A percentile compares a stretch with the other conserved stretches of the same genome.
These are phyloP conservation scores for Urochloa ruziziensis DNA, from an alignment of 176 grass and related monocot genomes.

Conservation along the genomic window DNA sequence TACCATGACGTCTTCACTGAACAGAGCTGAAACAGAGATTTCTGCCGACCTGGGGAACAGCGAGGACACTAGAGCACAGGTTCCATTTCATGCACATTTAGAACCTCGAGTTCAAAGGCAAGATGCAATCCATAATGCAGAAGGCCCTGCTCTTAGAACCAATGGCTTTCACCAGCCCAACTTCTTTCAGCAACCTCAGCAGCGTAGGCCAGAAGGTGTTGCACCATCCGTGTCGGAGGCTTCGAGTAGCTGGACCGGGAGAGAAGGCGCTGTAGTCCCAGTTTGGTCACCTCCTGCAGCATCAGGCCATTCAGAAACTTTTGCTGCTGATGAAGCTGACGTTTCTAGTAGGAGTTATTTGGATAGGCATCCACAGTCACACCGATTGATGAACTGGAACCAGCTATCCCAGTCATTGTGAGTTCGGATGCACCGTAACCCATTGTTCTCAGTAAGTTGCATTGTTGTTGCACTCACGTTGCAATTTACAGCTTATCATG, in stretches of 20 bases:
- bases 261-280: conserved; percentile 82
- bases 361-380: conserved; percentile 67
- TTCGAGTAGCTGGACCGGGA: conserved; percentile 74
- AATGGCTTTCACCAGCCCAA: conserved; percentile 45
- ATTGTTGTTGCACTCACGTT: conserved; percentile 12
- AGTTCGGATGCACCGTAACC: conserved; percentile 45
- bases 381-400: conserved; percentile 78
- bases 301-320: conserved; percentile 65
- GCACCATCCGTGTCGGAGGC: conserved; percentile 48
- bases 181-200: conserved; percentile 32
- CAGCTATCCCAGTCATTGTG: conserved; percentile 71
- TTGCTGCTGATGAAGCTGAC: conserved; percentile 55
- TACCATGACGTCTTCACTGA: conserved; percentile 73
- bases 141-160: conserved; percentile 13
- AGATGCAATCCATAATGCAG: neutral
- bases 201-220: conserved; percentile 2
- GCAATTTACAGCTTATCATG: neutral
- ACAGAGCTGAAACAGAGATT: conserved; percentile 65
- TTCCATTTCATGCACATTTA: conserved; percentile 43
- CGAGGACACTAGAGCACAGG: conserved; percentile 59
- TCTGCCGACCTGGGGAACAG: conserved; percentile 50
- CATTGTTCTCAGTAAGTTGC: conserved; percentile 18
- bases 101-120: conserved; percentile 25
- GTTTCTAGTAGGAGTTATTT: conserved; percentile 64
- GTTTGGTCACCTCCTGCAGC: conserved; percentile 77